A percentile compares a stretch with the other conserved stretches of the same genome.
Conservation (phyloP, 257 asterid genomes). For the Osmanthus fragrans region DNA sequence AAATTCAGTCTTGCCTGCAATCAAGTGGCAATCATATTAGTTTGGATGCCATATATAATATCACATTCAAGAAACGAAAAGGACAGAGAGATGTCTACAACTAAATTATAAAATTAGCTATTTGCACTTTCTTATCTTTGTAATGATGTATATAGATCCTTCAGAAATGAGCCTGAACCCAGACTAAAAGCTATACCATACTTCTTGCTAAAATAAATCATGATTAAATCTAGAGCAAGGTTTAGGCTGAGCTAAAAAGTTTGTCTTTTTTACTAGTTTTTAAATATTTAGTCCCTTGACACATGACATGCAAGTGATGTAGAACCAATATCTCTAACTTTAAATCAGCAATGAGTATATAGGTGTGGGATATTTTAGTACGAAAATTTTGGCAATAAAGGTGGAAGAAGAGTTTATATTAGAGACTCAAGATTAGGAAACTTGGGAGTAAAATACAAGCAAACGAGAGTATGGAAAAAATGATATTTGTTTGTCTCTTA, state of each 20-base stretch:
- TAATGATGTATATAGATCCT: background rate
- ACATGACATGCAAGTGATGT: background rate
- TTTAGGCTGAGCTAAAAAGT: background rate
- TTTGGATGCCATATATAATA: conserved; percentile 8
- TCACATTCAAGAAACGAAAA: background rate
- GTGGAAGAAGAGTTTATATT: background rate
- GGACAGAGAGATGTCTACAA: background rate
- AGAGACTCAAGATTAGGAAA: background rate
- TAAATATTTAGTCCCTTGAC: background rate
- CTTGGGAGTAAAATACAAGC: background rate
- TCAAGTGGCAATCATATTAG: conserved; percentile 27
- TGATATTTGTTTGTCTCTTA: background rate
- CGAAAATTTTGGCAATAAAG: background rate
- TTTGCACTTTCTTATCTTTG: background rate
- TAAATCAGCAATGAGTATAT: background rate
- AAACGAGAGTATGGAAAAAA: background rate
- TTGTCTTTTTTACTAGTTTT: background rate
- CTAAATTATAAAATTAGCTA: background rate
- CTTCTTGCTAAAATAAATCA: background rate
- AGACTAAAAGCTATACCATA: background rate
- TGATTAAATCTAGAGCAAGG: background rate
- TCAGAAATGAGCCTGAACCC: background rate
- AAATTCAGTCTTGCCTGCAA: conserved; percentile 72
- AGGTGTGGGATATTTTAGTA: background rate
- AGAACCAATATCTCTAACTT: background rate